These are phyloP conservation scores for Fusarium equiseti DNA, from an alignment of 2,329 filamentous ascomycete genomes.

Conservation along the genomic window DNA sequence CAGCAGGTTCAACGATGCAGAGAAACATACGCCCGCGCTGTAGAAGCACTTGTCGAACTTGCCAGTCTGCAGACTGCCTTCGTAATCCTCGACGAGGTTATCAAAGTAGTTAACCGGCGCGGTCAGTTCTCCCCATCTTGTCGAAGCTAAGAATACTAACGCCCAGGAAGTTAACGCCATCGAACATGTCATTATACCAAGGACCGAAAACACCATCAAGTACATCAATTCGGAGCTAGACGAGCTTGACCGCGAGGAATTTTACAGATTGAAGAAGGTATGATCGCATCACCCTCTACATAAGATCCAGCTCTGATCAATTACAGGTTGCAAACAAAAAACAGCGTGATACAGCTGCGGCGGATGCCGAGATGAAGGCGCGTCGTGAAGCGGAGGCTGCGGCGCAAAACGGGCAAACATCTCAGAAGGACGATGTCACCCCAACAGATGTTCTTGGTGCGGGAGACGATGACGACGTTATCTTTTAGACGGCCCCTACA, in stretches of 20 bases:
- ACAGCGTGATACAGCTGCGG: conserved; percentile 78
- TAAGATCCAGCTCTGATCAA: conserved; percentile 15
- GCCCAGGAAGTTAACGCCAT: conserved; percentile 83
- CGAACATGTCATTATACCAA: conserved; percentile 95
- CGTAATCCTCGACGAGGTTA: conserved; percentile 97
- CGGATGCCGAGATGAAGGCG: conserved; percentile 80
- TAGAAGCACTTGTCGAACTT: conserved; percentile 94
- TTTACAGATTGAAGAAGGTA: conserved; percentile 93
- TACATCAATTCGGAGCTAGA: conserved; percentile 99
- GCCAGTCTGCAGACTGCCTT: conserved; percentile 97
- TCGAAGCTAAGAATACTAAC: conserved; percentile 2
- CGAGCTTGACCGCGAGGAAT: conserved; percentile 97
- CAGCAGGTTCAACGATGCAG: conserved; percentile 96
- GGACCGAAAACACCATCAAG: conserved; percentile 99
- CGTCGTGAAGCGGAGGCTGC: conserved; percentile 69
- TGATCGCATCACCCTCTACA: background rate
- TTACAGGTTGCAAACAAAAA: conserved; percentile 80
- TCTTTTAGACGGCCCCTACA: conserved; percentile 69
- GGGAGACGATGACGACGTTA: conserved; percentile 85
- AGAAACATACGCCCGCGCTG: conserved; percentile 95
- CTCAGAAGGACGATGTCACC: conserved; percentile 53
- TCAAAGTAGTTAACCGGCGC: conserved; percentile 98
- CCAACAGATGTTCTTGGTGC: conserved; percentile 77
- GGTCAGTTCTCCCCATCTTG: conserved; percentile 59
- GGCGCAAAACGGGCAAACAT: conserved; percentile 49